Percentiles rank a stretch among this genome's conserved stretches.
phyloP scores from a whole-genome alignment of 1,139 yeast species.

The Saccharomycopsis crataegensis region DNA sequence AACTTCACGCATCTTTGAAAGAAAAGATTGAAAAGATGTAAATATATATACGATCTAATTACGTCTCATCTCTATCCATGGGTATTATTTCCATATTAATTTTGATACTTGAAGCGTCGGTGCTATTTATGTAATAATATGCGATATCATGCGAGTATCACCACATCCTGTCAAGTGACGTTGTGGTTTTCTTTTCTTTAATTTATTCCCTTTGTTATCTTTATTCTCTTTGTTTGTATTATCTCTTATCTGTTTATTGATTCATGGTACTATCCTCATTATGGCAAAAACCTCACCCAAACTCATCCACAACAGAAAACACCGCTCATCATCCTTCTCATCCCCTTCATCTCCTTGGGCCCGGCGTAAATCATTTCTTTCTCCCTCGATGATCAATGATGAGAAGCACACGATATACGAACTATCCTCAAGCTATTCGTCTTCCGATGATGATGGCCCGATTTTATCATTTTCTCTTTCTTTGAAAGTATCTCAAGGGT shows the following conservation, averaged over 20 bases:
- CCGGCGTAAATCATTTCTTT: constrained; percentile 53
- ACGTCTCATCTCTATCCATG: background rate
- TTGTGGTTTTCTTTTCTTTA: no score
- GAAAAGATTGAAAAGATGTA: constrained; percentile 38
- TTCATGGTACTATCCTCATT: no score
- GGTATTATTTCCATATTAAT: background rate
- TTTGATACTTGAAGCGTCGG: background rate
- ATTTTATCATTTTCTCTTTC: constrained; percentile 23
- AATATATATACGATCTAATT: background rate
- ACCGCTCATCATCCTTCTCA: constrained; percentile 38
- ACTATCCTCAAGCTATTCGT: constrained; percentile 21
- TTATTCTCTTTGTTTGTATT: no score
- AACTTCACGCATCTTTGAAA: constrained; percentile 53
- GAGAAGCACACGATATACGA: constrained; percentile 58
- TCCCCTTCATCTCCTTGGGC: constrained; percentile 48
- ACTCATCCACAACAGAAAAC: background rate
- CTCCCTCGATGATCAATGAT: constrained; percentile 52
- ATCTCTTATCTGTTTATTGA: no score
- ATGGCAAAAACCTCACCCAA: no score
- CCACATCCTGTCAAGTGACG: no score
- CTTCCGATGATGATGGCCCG: background rate
- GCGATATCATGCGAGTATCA: no score
- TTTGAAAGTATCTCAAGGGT: constrained; percentile 65
- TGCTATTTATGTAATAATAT: background rate
- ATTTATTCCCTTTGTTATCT: no score